These are phyloP conservation scores for Aristolochia fimbriata DNA, from an alignment of 164 flowering plant genomes.

Conservation along the genomic window DNA sequence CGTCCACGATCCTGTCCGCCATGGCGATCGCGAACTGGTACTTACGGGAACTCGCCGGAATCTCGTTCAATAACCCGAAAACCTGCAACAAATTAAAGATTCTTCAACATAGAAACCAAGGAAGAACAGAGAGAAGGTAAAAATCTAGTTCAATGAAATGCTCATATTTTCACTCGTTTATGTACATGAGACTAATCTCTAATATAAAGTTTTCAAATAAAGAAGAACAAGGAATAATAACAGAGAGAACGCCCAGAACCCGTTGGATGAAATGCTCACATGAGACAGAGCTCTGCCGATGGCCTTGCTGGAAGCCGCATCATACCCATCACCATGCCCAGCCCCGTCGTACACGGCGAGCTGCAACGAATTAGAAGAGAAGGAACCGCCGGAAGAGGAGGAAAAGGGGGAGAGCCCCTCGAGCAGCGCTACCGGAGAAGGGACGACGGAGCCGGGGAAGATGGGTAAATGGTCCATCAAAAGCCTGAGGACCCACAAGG, in stretches of 20 bases:
- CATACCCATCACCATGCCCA: constrained; percentile 12
- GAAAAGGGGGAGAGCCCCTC: constrained; percentile 5
- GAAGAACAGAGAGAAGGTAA: no score
- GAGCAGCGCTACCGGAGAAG: constrained; percentile 14
- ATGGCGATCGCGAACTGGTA: constrained; percentile 46
- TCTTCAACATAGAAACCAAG: no score
- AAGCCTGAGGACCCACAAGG: constrained; percentile 41
- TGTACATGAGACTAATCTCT: no score
- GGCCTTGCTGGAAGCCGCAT: constrained; percentile 20
- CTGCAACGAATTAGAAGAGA: constrained; percentile 2
- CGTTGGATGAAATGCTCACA: no score
- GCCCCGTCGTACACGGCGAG: constrained; percentile 19
- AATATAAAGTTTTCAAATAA: no score
- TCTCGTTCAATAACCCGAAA: constrained; percentile 28
- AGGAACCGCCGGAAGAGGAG: background rate
- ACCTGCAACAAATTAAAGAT: constrained; percentile 28
- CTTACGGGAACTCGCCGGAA: constrained; percentile 38
- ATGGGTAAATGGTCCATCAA: constrained; percentile 38
- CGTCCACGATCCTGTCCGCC: constrained; percentile 47
- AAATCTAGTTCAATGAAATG: no score
- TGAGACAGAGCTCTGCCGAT: constrained; percentile 35
- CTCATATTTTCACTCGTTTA: no score
- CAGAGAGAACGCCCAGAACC: no score
- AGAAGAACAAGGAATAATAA: no score
- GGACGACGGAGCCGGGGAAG: constrained; percentile 1